Evolutionary conservation across 1,284 basidiomycete genomes (phyloP), one percentile per base, ranked within the genome.

Genomic region (Xerocomus amazonicus): DNA sequence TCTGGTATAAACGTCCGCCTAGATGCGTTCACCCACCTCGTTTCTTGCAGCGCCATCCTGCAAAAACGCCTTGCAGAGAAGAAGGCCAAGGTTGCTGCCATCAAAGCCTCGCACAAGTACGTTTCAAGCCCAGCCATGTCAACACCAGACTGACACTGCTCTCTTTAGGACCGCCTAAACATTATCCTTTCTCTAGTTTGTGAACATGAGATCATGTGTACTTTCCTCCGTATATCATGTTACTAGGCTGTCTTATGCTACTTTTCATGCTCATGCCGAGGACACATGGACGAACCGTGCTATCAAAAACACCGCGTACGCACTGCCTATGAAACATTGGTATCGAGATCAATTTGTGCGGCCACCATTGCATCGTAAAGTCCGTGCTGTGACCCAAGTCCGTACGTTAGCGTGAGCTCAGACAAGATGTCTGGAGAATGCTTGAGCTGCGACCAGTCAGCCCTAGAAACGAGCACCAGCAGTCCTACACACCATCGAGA

Each of bases 61-160:
- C 78, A 88, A 75, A 96, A 97, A 82, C 92, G 92, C 65, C 73
- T 92, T 57, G 83, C 90, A 61, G 94, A 97, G 81, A 91, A 88
- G 82, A 97, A 96, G 83, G 84, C 82, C 69, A 88, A 90, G 75
- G 80, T 79, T 56, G 86, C 87, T 26, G 84, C 85, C 32, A 73
- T 83, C 78, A 89, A 87, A 73, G 87, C 86, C 39, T 78, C 83
- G 34, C 86, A 88, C 78, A 82, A 83, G 80, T 79, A 57, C 35
- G 69, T 50, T 19, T 8, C 1, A 3, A 27, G 45, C 5, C 28
- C 10, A 3, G 10, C 0, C 6, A 32, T 8, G 10, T 33, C 19
- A 12, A 7, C 19, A 27, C 5, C 16, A 17, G 8, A 26, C 35
- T 51, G 9, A 60, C 31, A 13, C 8, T 1, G 9, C 16, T 38